Conservation (phyloP, 768 basidiomycete genomes). For the Pulveroboletus sp. region DNA sequence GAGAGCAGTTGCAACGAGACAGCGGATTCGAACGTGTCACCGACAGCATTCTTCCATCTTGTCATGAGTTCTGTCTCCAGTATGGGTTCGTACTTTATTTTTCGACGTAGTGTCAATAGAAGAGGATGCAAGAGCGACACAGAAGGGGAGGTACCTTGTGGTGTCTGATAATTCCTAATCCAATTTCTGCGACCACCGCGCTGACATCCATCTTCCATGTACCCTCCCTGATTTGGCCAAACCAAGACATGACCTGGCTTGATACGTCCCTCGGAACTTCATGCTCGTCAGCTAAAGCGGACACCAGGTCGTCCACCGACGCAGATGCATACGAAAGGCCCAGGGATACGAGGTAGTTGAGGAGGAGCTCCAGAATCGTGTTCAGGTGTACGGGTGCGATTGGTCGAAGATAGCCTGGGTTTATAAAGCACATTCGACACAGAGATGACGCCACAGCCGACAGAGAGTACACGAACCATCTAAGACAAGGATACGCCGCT, state of each 20-base stretch:
- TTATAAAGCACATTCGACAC: background rate
- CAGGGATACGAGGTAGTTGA: slow-evolving; percentile 67
- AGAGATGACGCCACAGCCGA: background rate
- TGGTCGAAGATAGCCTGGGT: slow-evolving; percentile 64
- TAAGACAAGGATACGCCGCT: slow-evolving; percentile 68
- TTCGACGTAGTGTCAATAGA: background rate
- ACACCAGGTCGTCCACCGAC: slow-evolving; percentile 53
- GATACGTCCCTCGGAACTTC: slow-evolving; percentile 60
- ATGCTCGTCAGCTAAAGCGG: slow-evolving; percentile 65
- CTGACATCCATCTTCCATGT: slow-evolving; percentile 65
- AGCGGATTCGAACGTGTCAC: slow-evolving; percentile 64
- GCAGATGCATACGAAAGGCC: slow-evolving; percentile 49
- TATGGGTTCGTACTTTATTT: slow-evolving; percentile 54
- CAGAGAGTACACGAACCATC: slow-evolving; percentile 42
- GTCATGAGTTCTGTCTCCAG: slow-evolving; percentile 49
- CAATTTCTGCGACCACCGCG: slow-evolving; percentile 67
- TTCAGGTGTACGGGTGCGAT: slow-evolving; percentile 63
- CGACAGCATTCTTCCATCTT: slow-evolving; percentile 70
- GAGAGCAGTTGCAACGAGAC: slow-evolving; percentile 66
- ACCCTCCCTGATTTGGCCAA: slow-evolving; percentile 54
- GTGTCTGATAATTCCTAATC: slow-evolving; percentile 64
- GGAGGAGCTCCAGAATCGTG: slow-evolving; percentile 66
- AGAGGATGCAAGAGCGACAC: background rate
- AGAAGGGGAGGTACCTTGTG: slow-evolving; percentile 41
- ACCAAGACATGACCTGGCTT: slow-evolving; percentile 76